Evolutionary conservation across 768 basidiomycete genomes (phyloP).

Genomic region (Tricholoma bakamatsutake): DNA sequence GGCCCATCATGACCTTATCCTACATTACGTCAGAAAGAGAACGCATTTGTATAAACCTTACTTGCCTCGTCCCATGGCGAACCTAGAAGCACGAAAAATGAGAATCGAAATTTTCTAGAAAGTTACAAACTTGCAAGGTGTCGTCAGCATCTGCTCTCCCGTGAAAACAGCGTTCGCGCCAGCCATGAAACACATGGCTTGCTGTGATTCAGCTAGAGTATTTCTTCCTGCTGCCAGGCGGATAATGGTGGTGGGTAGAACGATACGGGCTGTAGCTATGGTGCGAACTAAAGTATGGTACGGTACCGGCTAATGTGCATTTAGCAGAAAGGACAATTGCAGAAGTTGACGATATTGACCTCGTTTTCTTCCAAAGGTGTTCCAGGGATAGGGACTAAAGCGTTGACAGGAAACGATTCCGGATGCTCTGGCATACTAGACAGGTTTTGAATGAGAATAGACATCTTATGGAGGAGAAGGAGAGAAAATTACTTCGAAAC

Average conservation of each 20-base stretch:
- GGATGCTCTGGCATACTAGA: constrained; percentile 89
- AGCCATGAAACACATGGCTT: constrained; percentile 98
- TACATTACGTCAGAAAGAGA: constrained; percentile 22
- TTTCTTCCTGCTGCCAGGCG: constrained; percentile 92
- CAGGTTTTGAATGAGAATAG: constrained; percentile 11
- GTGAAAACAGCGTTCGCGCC: constrained; percentile 98
- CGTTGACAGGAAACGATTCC: constrained; percentile 99
- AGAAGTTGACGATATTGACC: constrained; percentile 31
- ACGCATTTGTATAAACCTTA: constrained; percentile 2
- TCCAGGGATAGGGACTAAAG: constrained; percentile 91
- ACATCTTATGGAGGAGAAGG: background rate
- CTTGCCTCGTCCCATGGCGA: constrained; percentile 90
- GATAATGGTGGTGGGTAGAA: constrained; percentile 89
- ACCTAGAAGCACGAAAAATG: constrained; percentile 36
- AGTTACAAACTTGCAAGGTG: constrained; percentile 65
- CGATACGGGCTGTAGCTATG: constrained; percentile 91
- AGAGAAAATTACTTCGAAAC: constrained; percentile 66
- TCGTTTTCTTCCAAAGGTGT: constrained; percentile 92
- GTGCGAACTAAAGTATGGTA: constrained; percentile 86
- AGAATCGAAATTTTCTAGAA: constrained; percentile 4
- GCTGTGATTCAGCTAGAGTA: constrained; percentile 83
- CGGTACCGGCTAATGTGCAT: constrained; percentile 54
- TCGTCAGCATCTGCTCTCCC: constrained; percentile 97
- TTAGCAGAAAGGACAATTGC: background rate
- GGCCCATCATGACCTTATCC: constrained; percentile 91